Evolutionary conservation across 139 green algal species (phyloP), one percentile per base, ranked within the genome.

Genomic region (Chlorella sp.): DNA sequence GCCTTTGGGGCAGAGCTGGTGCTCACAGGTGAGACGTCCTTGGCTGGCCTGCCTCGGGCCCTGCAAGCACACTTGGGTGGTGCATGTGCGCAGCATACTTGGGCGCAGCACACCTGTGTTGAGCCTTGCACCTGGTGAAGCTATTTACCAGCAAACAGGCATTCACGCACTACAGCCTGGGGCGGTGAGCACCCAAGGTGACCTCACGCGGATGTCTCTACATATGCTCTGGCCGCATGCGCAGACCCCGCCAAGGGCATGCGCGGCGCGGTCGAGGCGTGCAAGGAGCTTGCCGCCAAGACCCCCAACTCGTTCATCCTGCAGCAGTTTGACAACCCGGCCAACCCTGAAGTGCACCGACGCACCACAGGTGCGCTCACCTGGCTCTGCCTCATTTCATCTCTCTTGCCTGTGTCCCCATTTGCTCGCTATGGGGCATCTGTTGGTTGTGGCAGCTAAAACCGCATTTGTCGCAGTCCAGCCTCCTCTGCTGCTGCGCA

Each of bases 291-390:
- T 62, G 89, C 86, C 1, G 81, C 82, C 36, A 77, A 75, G 32
- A 95, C 78, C 1, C 55, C 81, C 5, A 76, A 91, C 77, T 55
- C 89, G 1, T 93, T 90, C 79, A 88, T 96, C 22, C 83, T 96
- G 61, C 90, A 97, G 85, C 93, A 98, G 84, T 97, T 97, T 82
- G 88, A 98, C 74, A 98, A 97, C 85, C 83, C 88, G 2, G 85
- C 89, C 49, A 98, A 98, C 85, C 82, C 88, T 0, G 85, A 90
- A 14, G 73, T 91, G 1, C 92, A 97, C 81, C 26, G 36, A 35
- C 27, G 33, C 22, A 70, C 64, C 5, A 70, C 64, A 70, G 64
- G 64, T 70, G 33, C 20, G 64, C 31, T 64, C 14, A 31, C 42
- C 42, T 55, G 42, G 42, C 42, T 55, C 17, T 55, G 10, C 42